Evolutionary conservation across 148 eudicot species (phyloP).

Genomic region (Euryodendron excelsum): DNA sequence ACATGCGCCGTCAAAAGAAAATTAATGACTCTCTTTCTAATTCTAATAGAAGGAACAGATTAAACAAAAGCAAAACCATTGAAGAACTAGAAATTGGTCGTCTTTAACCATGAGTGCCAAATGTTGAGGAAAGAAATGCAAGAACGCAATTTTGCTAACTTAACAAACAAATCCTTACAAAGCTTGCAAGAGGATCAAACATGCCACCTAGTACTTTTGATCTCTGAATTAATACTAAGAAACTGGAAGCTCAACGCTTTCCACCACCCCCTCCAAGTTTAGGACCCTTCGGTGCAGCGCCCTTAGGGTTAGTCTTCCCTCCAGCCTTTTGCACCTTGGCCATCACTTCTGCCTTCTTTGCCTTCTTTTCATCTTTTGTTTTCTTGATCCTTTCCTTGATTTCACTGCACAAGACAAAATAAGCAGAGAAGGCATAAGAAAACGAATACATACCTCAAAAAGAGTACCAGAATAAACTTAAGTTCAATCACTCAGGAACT

Average conservation of each 20-base stretch:
- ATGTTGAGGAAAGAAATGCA: neutral
- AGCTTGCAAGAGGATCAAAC: neutral
- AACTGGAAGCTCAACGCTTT: slow-evolving; percentile 40
- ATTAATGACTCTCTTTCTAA: neutral
- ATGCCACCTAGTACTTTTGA: neutral
- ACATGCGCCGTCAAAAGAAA: neutral
- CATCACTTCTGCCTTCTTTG: slow-evolving; percentile 52
- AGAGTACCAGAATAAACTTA: neutral
- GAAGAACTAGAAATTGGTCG: neutral
- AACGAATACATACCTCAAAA: neutral
- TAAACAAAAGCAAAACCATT: neutral
- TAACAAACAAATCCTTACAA: neutral
- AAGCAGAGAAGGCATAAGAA: neutral
- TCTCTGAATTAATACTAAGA: neutral
- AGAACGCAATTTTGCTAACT: neutral
- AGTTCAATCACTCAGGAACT: neutral
- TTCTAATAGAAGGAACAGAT: too few species aligned
- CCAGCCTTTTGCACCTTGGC: slow-evolving; percentile 36
- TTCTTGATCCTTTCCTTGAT: slow-evolving; percentile 75
- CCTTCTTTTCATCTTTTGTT: slow-evolving; percentile 66
- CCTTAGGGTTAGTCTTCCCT: slow-evolving; percentile 41
- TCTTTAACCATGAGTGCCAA: neutral
- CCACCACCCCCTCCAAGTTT: slow-evolving; percentile 73
- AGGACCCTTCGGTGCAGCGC: slow-evolving; percentile 49
- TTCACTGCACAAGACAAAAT: slow-evolving; percentile 34